Evolutionary conservation across 768 basidiomycete species (phyloP).

Genomic region (Lyophyllum atratum): DNA sequence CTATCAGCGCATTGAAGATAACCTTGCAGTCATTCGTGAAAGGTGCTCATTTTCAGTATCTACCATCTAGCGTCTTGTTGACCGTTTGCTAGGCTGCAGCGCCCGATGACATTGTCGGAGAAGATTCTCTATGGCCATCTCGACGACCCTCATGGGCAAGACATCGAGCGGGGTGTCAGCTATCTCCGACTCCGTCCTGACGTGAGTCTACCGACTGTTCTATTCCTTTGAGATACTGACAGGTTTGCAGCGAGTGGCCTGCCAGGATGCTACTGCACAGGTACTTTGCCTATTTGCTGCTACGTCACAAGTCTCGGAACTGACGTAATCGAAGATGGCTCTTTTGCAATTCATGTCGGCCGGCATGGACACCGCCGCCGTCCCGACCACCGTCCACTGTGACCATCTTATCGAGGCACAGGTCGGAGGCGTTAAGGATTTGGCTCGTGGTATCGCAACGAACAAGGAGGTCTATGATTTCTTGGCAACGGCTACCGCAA

Average conservation of each 20-base stretch:
- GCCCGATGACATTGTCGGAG: conserved; percentile 92
- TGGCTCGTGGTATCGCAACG: conserved; percentile 86
- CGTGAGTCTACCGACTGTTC: conserved; percentile 51
- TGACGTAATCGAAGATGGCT: conserved; percentile 79
- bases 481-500: conserved; percentile 94
- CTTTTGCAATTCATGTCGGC: conserved; percentile 99
- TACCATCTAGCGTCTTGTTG: conserved; percentile 1
- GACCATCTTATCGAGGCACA: conserved; percentile 99
- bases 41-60: conserved; percentile 48
- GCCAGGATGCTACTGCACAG: conserved; percentile 90
- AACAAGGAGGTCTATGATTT: conserved; percentile 99
- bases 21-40: conserved; percentile 83
- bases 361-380: conserved; percentile 96
- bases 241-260: conserved; percentile 70
- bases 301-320: conserved; percentile 20
- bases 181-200: conserved; percentile 98
- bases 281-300: conserved; percentile 39
- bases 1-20: conserved; percentile 98
- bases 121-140: conserved; percentile 98
- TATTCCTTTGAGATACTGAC: background rate
- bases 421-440: conserved; percentile 89
- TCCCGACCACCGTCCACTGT: conserved; percentile 98
- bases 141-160: conserved; percentile 90
- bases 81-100: conserved; percentile 61
- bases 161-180: conserved; percentile 88